Percentiles rank a stretch among this genome's conserved stretches.
phyloP scores from a whole-genome alignment of 2,329 filamentous ascomycete species.

The Penicillium sp. region DNA sequence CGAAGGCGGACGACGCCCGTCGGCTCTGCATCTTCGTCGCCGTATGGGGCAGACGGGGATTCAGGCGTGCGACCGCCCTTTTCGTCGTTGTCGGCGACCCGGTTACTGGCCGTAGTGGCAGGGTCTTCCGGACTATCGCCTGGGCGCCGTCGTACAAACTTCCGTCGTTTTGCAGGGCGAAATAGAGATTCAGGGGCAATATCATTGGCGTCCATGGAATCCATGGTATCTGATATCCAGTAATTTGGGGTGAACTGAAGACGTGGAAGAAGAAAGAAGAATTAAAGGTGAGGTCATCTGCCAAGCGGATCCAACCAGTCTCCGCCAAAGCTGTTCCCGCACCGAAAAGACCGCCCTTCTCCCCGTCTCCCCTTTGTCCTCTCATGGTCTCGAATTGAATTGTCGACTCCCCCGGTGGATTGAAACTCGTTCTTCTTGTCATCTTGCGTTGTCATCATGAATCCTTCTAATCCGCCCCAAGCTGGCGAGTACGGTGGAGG shows the following conservation, averaged over 20 bases:
- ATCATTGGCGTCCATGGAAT: slow-evolving; percentile 31
- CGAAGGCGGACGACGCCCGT: slow-evolving; percentile 40
- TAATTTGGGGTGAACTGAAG: neutral
- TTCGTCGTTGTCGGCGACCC: slow-evolving; percentile 12
- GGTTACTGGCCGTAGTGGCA: slow-evolving; percentile 6
- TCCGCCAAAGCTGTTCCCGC: slow-evolving; percentile 21
- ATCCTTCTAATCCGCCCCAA: slow-evolving; percentile 45
- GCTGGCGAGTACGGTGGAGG: slow-evolving; percentile 51
- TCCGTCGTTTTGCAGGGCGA: slow-evolving; percentile 51
- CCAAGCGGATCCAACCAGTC: slow-evolving; percentile 11
- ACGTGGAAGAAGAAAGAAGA: neutral
- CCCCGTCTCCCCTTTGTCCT: slow-evolving; percentile 11
- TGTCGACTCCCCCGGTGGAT: neutral
- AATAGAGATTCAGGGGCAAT: slow-evolving; percentile 39
- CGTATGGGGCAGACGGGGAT: slow-evolving; percentile 12
- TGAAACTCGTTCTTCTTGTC: neutral
- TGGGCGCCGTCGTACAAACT: slow-evolving; percentile 49
- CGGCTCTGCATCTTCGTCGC: slow-evolving; percentile 18
- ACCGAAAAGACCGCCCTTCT: slow-evolving; percentile 23
- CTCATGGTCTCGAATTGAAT: slow-evolving; percentile 11
- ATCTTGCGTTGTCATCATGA: slow-evolving; percentile 32
- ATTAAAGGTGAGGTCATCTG: slow-evolving; percentile 8
- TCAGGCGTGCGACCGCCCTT: slow-evolving; percentile 9
- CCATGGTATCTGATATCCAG: too few species aligned
- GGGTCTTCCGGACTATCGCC: slow-evolving; percentile 22